These are phyloP conservation scores for Penicillium coprophilum DNA, from an alignment of 495 filamentous ascomycete species.

Conservation along the genomic window DNA sequence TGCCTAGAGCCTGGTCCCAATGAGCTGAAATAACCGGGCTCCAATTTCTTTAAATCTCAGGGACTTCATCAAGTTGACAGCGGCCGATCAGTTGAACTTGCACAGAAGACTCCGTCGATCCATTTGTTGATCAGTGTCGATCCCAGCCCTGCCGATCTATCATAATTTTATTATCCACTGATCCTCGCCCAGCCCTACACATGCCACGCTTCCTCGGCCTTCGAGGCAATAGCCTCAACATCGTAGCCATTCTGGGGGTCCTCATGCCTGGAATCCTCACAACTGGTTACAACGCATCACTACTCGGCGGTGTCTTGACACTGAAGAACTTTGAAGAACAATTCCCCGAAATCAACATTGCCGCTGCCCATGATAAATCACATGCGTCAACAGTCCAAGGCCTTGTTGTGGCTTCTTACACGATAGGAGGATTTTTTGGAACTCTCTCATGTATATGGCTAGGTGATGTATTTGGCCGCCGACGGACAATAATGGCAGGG, in stretches of 20 bases:
- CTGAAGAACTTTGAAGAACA: slow-evolving; percentile 20
- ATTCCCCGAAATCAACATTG: slow-evolving; percentile 26
- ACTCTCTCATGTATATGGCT: slow-evolving; percentile 52
- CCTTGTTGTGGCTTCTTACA: slow-evolving; percentile 56
- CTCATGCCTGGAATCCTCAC: slow-evolving; percentile 29
- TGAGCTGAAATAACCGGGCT: not conserved
- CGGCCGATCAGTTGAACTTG: not conserved
- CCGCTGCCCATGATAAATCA: slow-evolving; percentile 9
- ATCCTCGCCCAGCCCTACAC: not conserved
- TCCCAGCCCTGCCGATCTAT: slow-evolving; percentile 21
- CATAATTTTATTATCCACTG: slow-evolving; percentile 6
- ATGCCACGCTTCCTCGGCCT: slow-evolving; percentile 29
- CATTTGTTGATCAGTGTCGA: slow-evolving; percentile 20
- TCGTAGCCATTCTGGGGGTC: slow-evolving; percentile 26
- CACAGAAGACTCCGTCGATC: not conserved
- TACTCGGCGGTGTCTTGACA: slow-evolving; percentile 26
- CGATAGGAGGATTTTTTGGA: slow-evolving; percentile 58
- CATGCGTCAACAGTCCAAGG: slow-evolving; percentile 26
- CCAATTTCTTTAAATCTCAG: slow-evolving; percentile 1
- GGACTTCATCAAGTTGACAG: not conserved
- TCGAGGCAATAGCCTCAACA: slow-evolving; percentile 29
- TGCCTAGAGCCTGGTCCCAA: not conserved
- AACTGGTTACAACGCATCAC: slow-evolving; percentile 27
- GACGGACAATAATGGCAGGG: slow-evolving; percentile 54
- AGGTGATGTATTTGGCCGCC: slow-evolving; percentile 56